A percentile compares a stretch with the other conserved stretches of the same genome.
phyloP scores from a whole-genome alignment of 768 basidiomycete genomes.

The Terana coerulea region DNA sequence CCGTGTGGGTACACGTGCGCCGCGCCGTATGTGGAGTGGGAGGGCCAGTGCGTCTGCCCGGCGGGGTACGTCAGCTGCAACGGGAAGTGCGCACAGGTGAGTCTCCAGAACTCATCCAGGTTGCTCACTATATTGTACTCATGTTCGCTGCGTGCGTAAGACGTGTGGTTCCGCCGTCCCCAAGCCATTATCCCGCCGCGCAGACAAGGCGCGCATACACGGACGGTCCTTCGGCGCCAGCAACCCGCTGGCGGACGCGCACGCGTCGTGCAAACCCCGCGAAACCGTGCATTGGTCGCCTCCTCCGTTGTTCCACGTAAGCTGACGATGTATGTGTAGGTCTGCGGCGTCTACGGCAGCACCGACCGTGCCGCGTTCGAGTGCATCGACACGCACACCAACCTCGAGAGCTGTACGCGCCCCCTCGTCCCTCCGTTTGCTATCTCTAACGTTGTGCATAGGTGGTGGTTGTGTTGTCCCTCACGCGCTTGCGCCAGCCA shows the following conservation, averaged over 20 bases:
- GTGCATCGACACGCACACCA: constrained; percentile 33
- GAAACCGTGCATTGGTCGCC: constrained; percentile 28
- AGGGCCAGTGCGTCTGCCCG: constrained; percentile 34
- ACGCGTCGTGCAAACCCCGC: constrained; percentile 21
- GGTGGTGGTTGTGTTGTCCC: constrained; percentile 40
- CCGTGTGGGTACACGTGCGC: constrained; percentile 37
- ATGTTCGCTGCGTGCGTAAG: too few species aligned
- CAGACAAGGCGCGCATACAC: too few species aligned
- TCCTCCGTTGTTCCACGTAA: constrained; percentile 19
- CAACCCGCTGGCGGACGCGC: background rate
- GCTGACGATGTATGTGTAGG: constrained; percentile 20
- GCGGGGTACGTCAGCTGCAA: constrained; percentile 36
- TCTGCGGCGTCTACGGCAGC: constrained; percentile 37
- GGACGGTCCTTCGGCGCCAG: too few species aligned
- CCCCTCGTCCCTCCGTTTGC: background rate
- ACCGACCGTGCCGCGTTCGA: constrained; percentile 29
- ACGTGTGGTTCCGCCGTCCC: constrained; percentile 38
- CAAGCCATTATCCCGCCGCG: constrained; percentile 15
- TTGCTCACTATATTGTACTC: too few species aligned
- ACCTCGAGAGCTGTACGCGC: constrained; percentile 39
- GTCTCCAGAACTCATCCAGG: too few species aligned
- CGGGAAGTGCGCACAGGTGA: constrained; percentile 39
- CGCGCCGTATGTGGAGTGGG: constrained; percentile 23
- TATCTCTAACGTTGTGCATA: constrained; percentile 10
- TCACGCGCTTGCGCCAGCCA: constrained; percentile 26